Conservation (phyloP, 768 basidiomycete genomes). For the Pisolithus marmoratus region DNA sequence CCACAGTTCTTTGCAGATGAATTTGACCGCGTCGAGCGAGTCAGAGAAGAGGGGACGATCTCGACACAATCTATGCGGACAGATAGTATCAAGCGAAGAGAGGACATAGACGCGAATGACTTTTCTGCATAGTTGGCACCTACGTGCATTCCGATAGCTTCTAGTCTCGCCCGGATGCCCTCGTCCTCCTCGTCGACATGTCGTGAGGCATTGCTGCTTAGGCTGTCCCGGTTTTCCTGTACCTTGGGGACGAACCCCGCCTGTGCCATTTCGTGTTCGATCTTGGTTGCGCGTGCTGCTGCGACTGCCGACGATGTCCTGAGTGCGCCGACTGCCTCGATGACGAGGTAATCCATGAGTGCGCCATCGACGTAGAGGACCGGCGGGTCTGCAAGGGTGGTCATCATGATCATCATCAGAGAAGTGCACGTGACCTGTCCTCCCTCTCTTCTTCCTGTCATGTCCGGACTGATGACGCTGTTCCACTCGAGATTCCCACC, state of each 20-base stretch:
- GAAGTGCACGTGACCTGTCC: slow-evolving; percentile 2
- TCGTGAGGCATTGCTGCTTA: slow-evolving; percentile 23
- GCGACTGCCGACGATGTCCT: slow-evolving; percentile 72
- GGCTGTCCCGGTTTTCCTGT: slow-evolving; percentile 29
- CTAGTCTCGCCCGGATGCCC: slow-evolving; percentile 60
- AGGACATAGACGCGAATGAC: slow-evolving; percentile 36
- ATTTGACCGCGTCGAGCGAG: slow-evolving; percentile 88
- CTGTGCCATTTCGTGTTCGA: slow-evolving; percentile 75
- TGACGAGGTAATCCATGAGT: slow-evolving; percentile 81
- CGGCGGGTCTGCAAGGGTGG: slow-evolving; percentile 62
- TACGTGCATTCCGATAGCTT: slow-evolving; percentile 81
- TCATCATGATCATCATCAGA: background rate
- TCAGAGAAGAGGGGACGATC: slow-evolving; percentile 72
- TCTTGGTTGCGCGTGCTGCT: slow-evolving; percentile 54
- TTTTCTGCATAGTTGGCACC: slow-evolving; percentile 83
- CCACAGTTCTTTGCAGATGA: slow-evolving; percentile 97
- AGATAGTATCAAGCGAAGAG: background rate
- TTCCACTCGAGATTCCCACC: slow-evolving; percentile 43
- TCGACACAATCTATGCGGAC: slow-evolving; percentile 58
- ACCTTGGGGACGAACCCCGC: slow-evolving; percentile 56
- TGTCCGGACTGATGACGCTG: slow-evolving; percentile 42
- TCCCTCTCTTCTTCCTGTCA: no score
- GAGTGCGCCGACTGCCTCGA: slow-evolving; percentile 72
- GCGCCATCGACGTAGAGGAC: slow-evolving; percentile 56
- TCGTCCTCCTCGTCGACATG: slow-evolving; percentile 66